Percentiles rank a stretch among this genome's conserved stretches.
Conservation (phyloP, 1,139 yeast species). For the Candida sp. region DNA sequence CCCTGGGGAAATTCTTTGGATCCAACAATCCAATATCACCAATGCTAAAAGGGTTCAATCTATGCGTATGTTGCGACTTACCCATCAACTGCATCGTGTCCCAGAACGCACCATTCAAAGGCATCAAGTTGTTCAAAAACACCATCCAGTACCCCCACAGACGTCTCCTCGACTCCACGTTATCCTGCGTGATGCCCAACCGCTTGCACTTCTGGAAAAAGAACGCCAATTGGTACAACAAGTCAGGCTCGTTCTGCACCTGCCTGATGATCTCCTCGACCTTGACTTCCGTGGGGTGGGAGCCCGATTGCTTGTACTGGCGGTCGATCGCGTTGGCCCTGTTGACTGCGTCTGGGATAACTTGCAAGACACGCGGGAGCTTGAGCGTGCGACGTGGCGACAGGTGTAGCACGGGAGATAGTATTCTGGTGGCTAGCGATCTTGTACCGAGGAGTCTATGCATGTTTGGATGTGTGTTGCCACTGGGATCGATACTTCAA, state of each 20-base stretch:
- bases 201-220: constrained; percentile 37
- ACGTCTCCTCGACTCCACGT: constrained; percentile 3
- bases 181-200: constrained; percentile 30
- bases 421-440: background rate
- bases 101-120: constrained; percentile 46
- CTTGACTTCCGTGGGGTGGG: constrained; percentile 7
- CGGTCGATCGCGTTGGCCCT: constrained; percentile 9
- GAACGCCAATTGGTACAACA: constrained; percentile 31
- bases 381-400: constrained; percentile 5
- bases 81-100: constrained; percentile 34
- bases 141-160: constrained; percentile 7
- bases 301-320: constrained; percentile 6
- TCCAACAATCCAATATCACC: constrained; percentile 42
- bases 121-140: constrained; percentile 22
- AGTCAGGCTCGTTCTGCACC: constrained; percentile 34
- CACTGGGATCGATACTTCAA: too few species aligned
- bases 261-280: constrained; percentile 23
- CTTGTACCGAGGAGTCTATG: background rate
- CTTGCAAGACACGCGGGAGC: constrained; percentile 1
- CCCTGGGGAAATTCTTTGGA: constrained; percentile 37
- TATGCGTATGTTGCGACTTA: constrained; percentile 37
- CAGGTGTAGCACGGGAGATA: background rate
- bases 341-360: constrained; percentile 1
- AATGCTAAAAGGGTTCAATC: constrained; percentile 24
- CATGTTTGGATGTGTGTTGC: background rate